These are phyloP conservation scores for Ogataea ramenticola DNA, from an alignment of 805 yeast species.

Conservation along the genomic window DNA sequence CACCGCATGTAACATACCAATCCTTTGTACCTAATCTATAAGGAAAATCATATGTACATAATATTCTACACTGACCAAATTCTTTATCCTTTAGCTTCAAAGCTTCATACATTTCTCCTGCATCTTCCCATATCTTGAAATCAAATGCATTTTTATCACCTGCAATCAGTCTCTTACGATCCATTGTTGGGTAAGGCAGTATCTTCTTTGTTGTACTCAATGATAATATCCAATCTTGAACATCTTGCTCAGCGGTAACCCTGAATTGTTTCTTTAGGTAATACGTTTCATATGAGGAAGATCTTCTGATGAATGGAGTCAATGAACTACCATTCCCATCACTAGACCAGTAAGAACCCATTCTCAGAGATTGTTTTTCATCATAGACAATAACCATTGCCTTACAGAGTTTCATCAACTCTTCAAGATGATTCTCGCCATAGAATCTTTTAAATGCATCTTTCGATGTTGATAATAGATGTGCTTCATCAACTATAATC, in stretches of 20 bases:
- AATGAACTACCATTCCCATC: slow-evolving; percentile 31
- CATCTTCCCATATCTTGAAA: slow-evolving; percentile 31
- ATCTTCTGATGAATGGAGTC: slow-evolving; percentile 4
- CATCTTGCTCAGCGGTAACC: slow-evolving; percentile 32
- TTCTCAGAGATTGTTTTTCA: slow-evolving; percentile 36
- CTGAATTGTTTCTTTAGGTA: slow-evolving; percentile 33
- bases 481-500: slow-evolving; percentile 40
- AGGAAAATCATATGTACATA: slow-evolving; percentile 40
- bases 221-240: slow-evolving; percentile 32
- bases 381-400: slow-evolving; percentile 37
- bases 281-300: slow-evolving; percentile 12
- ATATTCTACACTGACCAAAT: slow-evolving; percentile 34
- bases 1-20: slow-evolving; percentile 37
- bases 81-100: slow-evolving; percentile 22
- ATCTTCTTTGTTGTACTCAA: slow-evolving; percentile 29
- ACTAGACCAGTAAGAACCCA: slow-evolving; percentile 37
- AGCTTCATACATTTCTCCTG: slow-evolving; percentile 33
- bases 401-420: slow-evolving; percentile 30
- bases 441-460: slow-evolving; percentile 37
- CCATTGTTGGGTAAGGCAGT: slow-evolving; percentile 24
- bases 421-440: slow-evolving; percentile 37
- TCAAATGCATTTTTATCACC: slow-evolving; percentile 15
- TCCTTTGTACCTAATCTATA: slow-evolving; percentile 38
- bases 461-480: slow-evolving; percentile 33
- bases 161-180: slow-evolving; percentile 1